Percentiles rank a stretch among this genome's conserved stretches.
Evolutionary conservation across 345 rosid genomes (phyloP).

Genomic region (Rubroshorea leprosula): DNA sequence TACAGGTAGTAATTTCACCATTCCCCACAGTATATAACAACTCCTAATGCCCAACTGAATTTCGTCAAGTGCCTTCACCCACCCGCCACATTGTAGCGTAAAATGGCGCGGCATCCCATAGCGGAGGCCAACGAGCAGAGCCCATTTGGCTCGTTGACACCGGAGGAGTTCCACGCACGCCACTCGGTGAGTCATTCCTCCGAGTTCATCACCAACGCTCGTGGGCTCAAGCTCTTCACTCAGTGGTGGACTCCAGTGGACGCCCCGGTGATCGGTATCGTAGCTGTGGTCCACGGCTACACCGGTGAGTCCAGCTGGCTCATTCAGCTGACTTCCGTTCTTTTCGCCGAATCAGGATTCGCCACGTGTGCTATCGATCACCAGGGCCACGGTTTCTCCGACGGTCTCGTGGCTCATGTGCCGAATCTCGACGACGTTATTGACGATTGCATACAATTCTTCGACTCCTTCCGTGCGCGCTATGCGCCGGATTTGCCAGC

Average conservation of each 20-base stretch:
- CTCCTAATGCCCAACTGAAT: no score
- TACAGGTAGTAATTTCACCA: no score
- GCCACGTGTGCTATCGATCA: conserved; percentile 86
- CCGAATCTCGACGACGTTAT: conserved; percentile 73
- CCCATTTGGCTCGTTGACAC: conserved; percentile 60
- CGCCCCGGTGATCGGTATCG: conserved; percentile 35
- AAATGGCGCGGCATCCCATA: conserved; percentile 60
- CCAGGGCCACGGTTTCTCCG: conserved; percentile 97
- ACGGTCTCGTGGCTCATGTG: conserved; percentile 61
- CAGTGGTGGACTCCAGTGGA: conserved; percentile 83
- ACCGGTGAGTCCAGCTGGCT: conserved; percentile 90
- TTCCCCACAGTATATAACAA: no score
- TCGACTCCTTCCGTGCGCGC: conserved; percentile 49
- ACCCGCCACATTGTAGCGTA: no score
- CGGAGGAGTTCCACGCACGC: conserved; percentile 66
- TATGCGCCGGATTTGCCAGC: conserved; percentile 53
- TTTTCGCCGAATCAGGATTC: conserved; percentile 76
- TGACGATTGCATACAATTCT: conserved; percentile 71
- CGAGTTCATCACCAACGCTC: conserved; percentile 63
- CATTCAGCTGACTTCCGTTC: conserved; percentile 59
- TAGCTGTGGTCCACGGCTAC: conserved; percentile 91
- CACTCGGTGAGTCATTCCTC: conserved; percentile 70
- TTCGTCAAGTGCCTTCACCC: background rate
- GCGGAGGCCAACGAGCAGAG: conserved; percentile 57
- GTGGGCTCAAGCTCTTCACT: conserved; percentile 71